Evolutionary conservation across 73 alveolate genomes (phyloP).

Genomic region (Stentor roeselii): DNA sequence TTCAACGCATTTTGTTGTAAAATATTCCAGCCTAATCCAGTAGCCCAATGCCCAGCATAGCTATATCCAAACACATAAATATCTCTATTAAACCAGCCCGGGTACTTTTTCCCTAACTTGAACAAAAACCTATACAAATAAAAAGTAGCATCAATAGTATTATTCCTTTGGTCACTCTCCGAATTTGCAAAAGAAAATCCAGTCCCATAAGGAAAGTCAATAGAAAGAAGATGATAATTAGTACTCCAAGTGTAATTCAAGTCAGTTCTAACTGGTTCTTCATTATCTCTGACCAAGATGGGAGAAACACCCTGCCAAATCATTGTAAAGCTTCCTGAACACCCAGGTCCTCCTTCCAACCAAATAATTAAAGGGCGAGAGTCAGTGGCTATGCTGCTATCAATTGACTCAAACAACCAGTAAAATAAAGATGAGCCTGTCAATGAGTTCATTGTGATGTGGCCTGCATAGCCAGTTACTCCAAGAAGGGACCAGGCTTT

Average conservation of each 20-base stretch:
- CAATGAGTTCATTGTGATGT: neutral
- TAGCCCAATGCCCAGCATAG: constrained; percentile 87
- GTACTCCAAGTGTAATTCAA: constrained; percentile 23
- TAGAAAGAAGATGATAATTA: constrained; percentile 45
- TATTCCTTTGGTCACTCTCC: neutral
- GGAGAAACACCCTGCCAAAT: constrained; percentile 74
- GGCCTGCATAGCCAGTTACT: neutral
- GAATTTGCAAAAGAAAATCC: constrained; percentile 38
- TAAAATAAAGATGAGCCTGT: constrained; percentile 18
- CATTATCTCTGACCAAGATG: neutral
- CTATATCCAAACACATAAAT: constrained; percentile 76
- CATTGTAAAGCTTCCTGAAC: constrained; percentile 66
- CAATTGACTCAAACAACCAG: neutral
- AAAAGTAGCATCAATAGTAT: neutral
- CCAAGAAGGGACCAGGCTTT: constrained; percentile 9
- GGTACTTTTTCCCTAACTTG: constrained; percentile 55
- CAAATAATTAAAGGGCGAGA: constrained; percentile 45
- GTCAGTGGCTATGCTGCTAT: constrained; percentile 4
- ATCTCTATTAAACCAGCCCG: constrained; percentile 56
- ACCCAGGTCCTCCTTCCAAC: constrained; percentile 89
- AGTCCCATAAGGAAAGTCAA: constrained; percentile 59
- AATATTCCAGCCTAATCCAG: constrained; percentile 56
- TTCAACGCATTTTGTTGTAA: constrained; percentile 20
- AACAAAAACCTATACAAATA: constrained; percentile 34
- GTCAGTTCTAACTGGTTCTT: neutral